A percentile compares a stretch with the other conserved stretches of the same genome.
Evolutionary conservation across 2,329 filamentous ascomycete genomes (phyloP).

Genomic region (Beauveria sp.): DNA sequence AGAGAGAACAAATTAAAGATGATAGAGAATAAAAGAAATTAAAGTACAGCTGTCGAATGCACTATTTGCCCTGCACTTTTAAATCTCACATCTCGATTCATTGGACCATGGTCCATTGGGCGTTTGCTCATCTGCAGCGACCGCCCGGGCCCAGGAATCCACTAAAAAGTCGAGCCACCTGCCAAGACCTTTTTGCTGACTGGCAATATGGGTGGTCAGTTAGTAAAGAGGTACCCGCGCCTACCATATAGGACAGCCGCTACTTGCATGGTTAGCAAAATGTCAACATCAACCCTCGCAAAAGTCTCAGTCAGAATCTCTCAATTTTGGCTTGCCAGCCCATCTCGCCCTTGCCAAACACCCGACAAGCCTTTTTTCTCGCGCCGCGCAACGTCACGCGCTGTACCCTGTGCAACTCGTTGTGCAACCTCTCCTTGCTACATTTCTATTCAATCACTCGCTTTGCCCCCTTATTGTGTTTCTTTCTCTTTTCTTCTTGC

Average conservation of each 20-base stretch:
- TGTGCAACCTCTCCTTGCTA: neutral
- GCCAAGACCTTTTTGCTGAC: neutral
- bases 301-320: too few relatives aligned
- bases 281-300: too few relatives aligned
- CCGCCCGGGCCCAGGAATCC: neutral
- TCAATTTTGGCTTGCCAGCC: neutral
- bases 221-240: too few relatives aligned
- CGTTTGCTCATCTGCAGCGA: neutral
- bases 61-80: too few relatives aligned
- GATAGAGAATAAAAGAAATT: too few relatives aligned
- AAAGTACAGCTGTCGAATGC: too few relatives aligned
- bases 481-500: neutral
- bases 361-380: neutral
- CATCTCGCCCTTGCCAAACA: neutral
- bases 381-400: constrained; percentile 8
- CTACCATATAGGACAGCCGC: too few relatives aligned
- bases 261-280: too few relatives aligned
- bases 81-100: too few relatives aligned
- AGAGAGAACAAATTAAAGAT: too few relatives aligned
- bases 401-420: neutral
- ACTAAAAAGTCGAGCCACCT: constrained; percentile 1
- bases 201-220: neutral
- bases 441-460: neutral
- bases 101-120: too few relatives aligned
- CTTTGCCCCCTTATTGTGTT: neutral